These are phyloP conservation scores for Claviceps paspali DNA, from an alignment of 2,329 filamentous ascomycete genomes.

Conservation along the genomic window DNA sequence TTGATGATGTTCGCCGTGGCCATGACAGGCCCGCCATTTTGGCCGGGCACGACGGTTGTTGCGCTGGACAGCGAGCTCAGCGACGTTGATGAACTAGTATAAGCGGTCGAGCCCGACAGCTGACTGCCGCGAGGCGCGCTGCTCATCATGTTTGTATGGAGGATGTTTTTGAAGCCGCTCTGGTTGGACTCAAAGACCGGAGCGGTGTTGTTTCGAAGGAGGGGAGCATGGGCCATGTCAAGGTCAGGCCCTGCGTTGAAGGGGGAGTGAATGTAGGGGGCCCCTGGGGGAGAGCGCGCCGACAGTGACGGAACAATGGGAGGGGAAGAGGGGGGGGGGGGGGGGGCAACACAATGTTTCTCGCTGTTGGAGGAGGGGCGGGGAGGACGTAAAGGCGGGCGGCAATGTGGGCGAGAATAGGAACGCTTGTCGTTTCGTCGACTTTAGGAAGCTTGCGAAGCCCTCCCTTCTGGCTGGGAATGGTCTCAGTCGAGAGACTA, in stretches of 20 bases:
- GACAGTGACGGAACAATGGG: slow-evolving; percentile 1
- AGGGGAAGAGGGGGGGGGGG: background rate
- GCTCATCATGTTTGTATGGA: slow-evolving; percentile 33
- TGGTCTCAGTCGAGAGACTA: slow-evolving; percentile 6
- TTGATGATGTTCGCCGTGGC: slow-evolving; percentile 94
- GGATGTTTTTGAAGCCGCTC: slow-evolving; percentile 25
- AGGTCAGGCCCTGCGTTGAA: slow-evolving; percentile 26
- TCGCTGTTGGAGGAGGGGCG: slow-evolving; percentile 1
- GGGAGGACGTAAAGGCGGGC: background rate
- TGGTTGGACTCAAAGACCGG: slow-evolving; percentile 35
- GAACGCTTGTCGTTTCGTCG: slow-evolving; percentile 4
- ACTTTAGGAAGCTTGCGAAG: slow-evolving; percentile 1
- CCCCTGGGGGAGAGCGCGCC: slow-evolving; percentile 4
- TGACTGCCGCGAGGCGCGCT: slow-evolving; percentile 42
- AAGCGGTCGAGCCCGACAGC: slow-evolving; percentile 45
- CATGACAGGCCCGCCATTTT: slow-evolving; percentile 46
- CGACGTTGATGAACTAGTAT: slow-evolving; percentile 36
- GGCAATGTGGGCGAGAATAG: slow-evolving; percentile 1
- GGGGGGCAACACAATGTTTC: background rate
- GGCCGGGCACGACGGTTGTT: slow-evolving; percentile 24
- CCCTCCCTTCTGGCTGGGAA: slow-evolving; percentile 5
- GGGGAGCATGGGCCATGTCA: slow-evolving; percentile 44
- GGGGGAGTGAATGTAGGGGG: background rate
- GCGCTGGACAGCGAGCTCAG: slow-evolving; percentile 32
- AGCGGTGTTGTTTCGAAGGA: slow-evolving; percentile 43